Base-by-base conservation (phyloP, 139 green algal genomes). In the Chlorella sorokiniana region DNA sequence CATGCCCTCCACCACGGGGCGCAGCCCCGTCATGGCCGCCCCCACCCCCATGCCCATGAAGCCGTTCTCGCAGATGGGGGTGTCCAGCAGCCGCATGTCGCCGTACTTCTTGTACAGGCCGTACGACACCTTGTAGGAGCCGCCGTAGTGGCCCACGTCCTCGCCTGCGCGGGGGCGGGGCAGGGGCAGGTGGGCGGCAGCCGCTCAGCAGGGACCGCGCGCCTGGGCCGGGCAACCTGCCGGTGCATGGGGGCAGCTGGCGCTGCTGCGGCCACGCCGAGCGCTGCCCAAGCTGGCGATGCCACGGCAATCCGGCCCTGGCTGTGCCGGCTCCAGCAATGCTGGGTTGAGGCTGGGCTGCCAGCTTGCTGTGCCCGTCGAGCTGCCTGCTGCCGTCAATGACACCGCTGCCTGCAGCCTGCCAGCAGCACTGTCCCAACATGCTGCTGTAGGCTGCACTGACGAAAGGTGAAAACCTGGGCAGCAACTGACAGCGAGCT, bases 21-120 rank as follows among this genome's bases (percentile, higher is more conserved):
- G 86, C 89, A 98, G 90, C 3, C 96, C 96, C 2, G 94, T 98
- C 96, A 99, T 98, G 25, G 94, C 96, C 23, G 95, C 96, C 37
- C 96, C 96, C 31, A 99, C 91, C 38, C 95, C 96, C 95, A 98
- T 98, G 82, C 96, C 96, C 92, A 97, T 96, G 92, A 99, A 98
- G 67, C 80, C 70, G 80, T 88, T 88, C 54, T 86, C 95, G 91
- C 94, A 98, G 87, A 99, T 99, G 84, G 95, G 95, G 0, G 95
- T 98, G 87, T 98, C 95, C 64, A 98, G 88, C 51, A 98, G 83
- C 16, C 95, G 90, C 89, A 96, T 92, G 69, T 98, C 93, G 35
- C 95, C 95, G 82, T 96, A 98, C 92, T 98, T 98, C 86, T 98
- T 98, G 91, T 98, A 94, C 76, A 98, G 88, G 59, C 91, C 95